phyloP scores from a whole-genome alignment of 306 rosid species.

The Oemleria cerasiformis region DNA sequence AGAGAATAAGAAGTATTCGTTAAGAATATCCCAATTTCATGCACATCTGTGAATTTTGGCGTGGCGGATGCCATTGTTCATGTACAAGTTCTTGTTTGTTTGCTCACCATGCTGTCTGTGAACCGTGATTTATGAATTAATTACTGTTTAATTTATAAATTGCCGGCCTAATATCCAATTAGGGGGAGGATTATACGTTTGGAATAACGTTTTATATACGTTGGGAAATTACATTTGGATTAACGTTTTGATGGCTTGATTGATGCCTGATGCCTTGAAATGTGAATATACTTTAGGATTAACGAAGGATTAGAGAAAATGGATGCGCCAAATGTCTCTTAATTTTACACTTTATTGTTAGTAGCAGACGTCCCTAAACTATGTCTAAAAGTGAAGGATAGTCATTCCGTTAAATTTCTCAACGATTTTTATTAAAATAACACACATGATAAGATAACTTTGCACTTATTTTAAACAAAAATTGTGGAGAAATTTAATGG shows the following conservation, averaged over 20 bases:
- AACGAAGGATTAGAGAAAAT: no score
- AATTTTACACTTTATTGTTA: no score
- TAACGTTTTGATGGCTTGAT: background rate
- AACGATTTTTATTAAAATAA: no score
- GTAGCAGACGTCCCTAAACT: no score
- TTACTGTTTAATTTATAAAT: background rate
- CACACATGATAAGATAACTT: no score
- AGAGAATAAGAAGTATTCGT: slow-evolving; percentile 43
- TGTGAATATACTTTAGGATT: no score
- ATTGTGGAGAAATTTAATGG: no score
- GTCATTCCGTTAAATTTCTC: no score
- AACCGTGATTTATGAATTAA: background rate
- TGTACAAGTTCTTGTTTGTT: background rate
- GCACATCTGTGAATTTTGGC: background rate
- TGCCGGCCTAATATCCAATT: background rate
- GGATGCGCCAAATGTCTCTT: no score
- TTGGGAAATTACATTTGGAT: background rate
- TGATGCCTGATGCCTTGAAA: background rate
- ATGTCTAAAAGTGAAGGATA: no score
- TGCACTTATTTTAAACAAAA: no score
- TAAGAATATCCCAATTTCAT: slow-evolving; percentile 44
- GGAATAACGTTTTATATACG: no score
- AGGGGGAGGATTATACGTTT: background rate
- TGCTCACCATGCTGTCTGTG: background rate
- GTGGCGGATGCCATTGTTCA: slow-evolving; percentile 5